Conservation (phyloP, 2,329 filamentous ascomycete genomes). For the Xylaria arbuscula region DNA sequence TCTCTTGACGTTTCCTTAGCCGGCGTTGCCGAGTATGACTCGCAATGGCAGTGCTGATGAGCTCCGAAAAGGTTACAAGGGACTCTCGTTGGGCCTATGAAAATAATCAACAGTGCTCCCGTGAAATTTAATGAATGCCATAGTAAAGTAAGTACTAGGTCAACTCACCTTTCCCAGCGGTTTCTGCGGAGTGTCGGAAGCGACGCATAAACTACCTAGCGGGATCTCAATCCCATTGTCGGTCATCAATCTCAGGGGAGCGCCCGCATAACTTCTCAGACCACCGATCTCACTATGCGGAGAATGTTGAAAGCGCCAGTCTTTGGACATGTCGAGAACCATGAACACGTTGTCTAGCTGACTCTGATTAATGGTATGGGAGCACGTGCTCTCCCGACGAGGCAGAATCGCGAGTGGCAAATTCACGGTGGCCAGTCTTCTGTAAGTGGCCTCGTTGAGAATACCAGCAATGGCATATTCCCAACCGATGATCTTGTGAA, state of each 20-base stretch:
- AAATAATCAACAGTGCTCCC: not conserved
- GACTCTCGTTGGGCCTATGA: conserved; percentile 22
- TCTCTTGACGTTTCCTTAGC: conserved; percentile 25
- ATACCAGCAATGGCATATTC: conserved; percentile 29
- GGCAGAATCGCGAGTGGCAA: conserved; percentile 22
- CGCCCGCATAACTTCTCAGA: conserved; percentile 29
- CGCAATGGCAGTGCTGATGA: conserved; percentile 29
- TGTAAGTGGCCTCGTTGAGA: conserved; percentile 28
- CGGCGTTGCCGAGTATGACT: conserved; percentile 23
- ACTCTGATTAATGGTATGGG: conserved; percentile 32
- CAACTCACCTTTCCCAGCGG: conserved; percentile 24
- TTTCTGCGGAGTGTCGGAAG: conserved; percentile 25
- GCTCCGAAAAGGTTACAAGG: conserved; percentile 26
- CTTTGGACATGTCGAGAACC: conserved; percentile 31
- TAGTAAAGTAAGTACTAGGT: not conserved
- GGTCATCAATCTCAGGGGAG: conserved; percentile 25
- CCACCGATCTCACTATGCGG: conserved; percentile 29
- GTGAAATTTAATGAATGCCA: not conserved
- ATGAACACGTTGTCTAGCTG: conserved; percentile 25
- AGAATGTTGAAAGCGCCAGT: conserved; percentile 32
- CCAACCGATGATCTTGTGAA: conserved; percentile 28
- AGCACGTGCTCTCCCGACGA: conserved; percentile 32
- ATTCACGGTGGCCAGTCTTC: conserved; percentile 23
- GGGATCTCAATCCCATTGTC: conserved; percentile 29
- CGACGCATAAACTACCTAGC: conserved; percentile 31